A percentile compares a stretch with the other conserved stretches of the same genome.
phyloP scores from a whole-genome alignment of 1,284 basidiomycete genomes.

The Ganoderma lingzhi region DNA sequence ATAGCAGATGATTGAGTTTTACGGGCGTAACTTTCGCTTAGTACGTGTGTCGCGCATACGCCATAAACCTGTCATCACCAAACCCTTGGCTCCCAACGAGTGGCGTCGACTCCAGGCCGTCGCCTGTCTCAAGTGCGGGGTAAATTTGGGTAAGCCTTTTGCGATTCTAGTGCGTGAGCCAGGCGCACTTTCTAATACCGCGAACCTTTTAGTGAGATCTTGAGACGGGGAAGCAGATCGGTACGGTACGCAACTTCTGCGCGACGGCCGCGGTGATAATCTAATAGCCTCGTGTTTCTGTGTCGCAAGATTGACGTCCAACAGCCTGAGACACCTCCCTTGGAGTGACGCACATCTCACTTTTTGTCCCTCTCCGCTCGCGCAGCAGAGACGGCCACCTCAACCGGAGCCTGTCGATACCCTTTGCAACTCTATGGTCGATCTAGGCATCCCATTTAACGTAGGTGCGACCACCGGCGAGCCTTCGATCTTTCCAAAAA shows the following conservation, averaged over 20 bases:
- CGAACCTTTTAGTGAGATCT: conserved; percentile 24
- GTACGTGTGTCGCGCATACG: neutral
- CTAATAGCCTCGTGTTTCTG: conserved; percentile 27
- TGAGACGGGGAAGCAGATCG: conserved; percentile 3
- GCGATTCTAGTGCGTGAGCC: conserved; percentile 9
- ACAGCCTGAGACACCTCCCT: conserved; percentile 4
- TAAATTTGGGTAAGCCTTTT: neutral
- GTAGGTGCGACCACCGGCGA: neutral
- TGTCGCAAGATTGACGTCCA: conserved; percentile 10
- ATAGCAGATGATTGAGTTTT: conserved; percentile 23
- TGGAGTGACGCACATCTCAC: neutral
- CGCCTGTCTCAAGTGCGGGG: neutral
- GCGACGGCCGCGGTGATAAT: conserved; percentile 22
- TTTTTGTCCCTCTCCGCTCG: neutral
- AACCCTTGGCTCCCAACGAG: neutral
- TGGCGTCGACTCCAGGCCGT: neutral
- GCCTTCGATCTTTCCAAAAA: conserved; percentile 1
- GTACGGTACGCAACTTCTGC: neutral
- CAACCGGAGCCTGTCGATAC: neutral
- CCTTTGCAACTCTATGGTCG: neutral
- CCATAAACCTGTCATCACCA: neutral
- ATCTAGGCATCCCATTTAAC: neutral
- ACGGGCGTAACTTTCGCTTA: neutral
- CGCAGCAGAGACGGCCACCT: neutral
- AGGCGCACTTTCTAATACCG: conserved; percentile 10